A percentile compares a stretch with the other conserved stretches of the same genome.
Evolutionary conservation across 345 rosid genomes (phyloP).

Genomic region (Salix viminalis): DNA sequence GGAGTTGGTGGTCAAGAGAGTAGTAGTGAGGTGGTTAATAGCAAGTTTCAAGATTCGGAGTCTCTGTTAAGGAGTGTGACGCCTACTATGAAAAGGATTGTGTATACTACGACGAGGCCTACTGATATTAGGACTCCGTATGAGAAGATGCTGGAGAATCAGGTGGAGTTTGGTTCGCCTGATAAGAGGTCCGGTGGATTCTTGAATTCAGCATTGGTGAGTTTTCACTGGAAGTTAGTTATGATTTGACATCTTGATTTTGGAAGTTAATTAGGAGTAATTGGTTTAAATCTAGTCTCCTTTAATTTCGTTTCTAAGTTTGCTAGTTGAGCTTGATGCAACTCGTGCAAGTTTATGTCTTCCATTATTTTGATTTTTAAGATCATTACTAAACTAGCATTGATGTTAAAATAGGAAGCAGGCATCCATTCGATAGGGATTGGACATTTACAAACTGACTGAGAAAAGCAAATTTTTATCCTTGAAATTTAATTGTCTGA

Average conservation of each 20-base stretch:
- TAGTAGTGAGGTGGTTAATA: slow-evolving; percentile 28
- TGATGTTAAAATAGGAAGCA: neutral
- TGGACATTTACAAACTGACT: neutral
- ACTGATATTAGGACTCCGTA: slow-evolving; percentile 80
- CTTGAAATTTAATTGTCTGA: neutral
- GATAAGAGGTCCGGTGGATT: slow-evolving; percentile 81
- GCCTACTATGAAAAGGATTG: slow-evolving; percentile 56
- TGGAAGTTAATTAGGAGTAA: neutral
- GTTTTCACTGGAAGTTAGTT: slow-evolving; percentile 7
- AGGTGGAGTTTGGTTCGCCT: slow-evolving; percentile 86
- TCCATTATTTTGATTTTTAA: neutral
- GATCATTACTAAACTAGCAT: neutral
- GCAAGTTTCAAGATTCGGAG: slow-evolving; percentile 59
- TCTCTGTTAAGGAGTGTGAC: slow-evolving; percentile 47
- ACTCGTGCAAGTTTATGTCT: neutral
- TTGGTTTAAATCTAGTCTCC: neutral
- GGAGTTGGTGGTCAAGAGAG: slow-evolving; percentile 33
- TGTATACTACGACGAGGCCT: slow-evolving; percentile 78
- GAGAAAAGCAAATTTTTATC: neutral
- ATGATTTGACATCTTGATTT: neutral
- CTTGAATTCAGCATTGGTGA: slow-evolving; percentile 76
- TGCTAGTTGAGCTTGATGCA: neutral
- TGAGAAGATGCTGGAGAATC: slow-evolving; percentile 88
- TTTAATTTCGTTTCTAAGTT: neutral
- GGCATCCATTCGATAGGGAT: neutral